A percentile compares a stretch with the other conserved stretches of the same genome.
Evolutionary conservation across 2,329 filamentous ascomycete species (phyloP).

Genomic region (Fusarium goolgardi): DNA sequence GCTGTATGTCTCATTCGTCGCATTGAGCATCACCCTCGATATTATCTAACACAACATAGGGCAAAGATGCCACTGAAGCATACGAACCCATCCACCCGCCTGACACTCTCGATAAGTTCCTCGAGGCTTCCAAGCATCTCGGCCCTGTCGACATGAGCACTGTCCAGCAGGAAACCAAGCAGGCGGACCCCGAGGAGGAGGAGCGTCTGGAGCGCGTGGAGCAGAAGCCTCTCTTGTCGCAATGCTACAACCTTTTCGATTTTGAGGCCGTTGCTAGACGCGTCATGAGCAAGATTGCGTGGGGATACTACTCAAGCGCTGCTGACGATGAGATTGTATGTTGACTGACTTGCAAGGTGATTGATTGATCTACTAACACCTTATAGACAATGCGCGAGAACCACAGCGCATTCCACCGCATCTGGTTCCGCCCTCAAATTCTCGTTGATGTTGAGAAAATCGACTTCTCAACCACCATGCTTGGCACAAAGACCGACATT

Average conservation of each 20-base stretch:
- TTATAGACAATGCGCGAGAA: constrained; percentile 90
- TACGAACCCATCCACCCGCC: constrained; percentile 90
- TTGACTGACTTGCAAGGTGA: background rate
- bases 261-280: constrained; percentile 92
- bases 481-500: constrained; percentile 83
- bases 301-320: constrained; percentile 97
- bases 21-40: background rate
- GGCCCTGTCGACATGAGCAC: constrained; percentile 91
- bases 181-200: constrained; percentile 69
- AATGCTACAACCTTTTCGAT: constrained; percentile 94
- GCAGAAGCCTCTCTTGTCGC: constrained; percentile 81
- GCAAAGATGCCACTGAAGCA: constrained; percentile 92
- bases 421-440: constrained; percentile 92
- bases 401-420: constrained; percentile 94
- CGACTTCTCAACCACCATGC: constrained; percentile 91
- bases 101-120: constrained; percentile 87
- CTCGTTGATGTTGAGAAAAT: constrained; percentile 90
- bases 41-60: constrained; percentile 55
- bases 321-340: constrained; percentile 65
- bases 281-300: constrained; percentile 95
- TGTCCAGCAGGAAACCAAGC: constrained; percentile 76
- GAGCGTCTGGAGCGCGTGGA: constrained; percentile 79
- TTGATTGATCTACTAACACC: background rate
- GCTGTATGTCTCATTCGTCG: constrained; percentile 62
- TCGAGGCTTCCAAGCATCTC: constrained; percentile 86